These are phyloP conservation scores for Cyphellophora europaea DNA, from an alignment of 2,329 filamentous ascomycete genomes.

Conservation along the genomic window DNA sequence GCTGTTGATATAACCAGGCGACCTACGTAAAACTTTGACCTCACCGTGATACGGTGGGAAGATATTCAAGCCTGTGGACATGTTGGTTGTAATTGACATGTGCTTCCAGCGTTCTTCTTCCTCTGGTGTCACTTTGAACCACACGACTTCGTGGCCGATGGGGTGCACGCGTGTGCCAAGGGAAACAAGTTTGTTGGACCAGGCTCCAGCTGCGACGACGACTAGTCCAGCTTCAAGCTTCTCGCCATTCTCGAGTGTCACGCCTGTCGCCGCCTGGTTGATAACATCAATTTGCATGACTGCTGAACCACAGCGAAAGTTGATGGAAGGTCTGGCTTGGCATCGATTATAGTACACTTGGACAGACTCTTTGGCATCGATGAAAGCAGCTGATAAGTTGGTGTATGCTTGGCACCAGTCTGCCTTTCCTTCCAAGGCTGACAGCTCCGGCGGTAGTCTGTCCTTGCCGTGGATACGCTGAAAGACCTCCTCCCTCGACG, in stretches of 20 bases:
- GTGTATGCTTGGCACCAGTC: conserved; percentile 19
- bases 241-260: conserved; percentile 13
- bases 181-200: conserved; percentile 18
- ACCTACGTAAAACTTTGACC: conserved; percentile 21
- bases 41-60: conserved; percentile 22
- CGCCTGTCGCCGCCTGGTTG: conserved; percentile 8
- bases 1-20: conserved; percentile 18
- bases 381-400: conserved; percentile 19
- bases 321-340: conserved; percentile 10
- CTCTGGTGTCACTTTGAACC: conserved; percentile 20
- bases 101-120: conserved; percentile 18
- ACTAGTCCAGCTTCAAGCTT: conserved; percentile 10
- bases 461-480: conserved; percentile 16
- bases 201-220: conserved; percentile 18
- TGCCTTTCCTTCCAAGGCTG: too few species aligned
- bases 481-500: conserved; percentile 14
- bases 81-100: conserved; percentile 23
- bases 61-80: conserved; percentile 21
- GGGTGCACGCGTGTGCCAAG: conserved; percentile 12
- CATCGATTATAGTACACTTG: conserved; percentile 20
- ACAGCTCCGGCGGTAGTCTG: conserved; percentile 7
- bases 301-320: conserved; percentile 15
- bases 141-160: conserved; percentile 20
- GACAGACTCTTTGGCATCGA: conserved; percentile 18
- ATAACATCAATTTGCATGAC: conserved; percentile 9